Percentiles rank a stretch among this genome's conserved stretches.
Evolutionary conservation across 2,329 filamentous ascomycete genomes (phyloP).

Genomic region (Diaporthe sp.): DNA sequence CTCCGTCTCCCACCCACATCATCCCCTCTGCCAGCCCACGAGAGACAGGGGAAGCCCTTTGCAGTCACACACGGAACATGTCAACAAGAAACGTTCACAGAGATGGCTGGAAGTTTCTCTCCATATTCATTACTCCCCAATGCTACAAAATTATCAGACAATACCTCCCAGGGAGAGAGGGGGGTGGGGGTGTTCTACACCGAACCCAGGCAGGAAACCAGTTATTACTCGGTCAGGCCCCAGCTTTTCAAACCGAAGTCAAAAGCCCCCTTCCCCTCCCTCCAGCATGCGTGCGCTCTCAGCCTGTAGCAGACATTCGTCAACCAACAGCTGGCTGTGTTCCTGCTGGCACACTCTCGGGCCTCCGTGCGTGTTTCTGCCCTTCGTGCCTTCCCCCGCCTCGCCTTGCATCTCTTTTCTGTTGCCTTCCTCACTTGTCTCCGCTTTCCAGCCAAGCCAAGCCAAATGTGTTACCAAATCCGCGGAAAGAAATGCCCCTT

Average conservation of each 20-base stretch:
- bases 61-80: neutral
- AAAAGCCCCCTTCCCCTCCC: neutral
- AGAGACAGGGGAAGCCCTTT: neutral
- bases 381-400: neutral
- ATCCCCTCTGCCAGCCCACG: too few species aligned
- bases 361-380: neutral
- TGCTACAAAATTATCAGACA: slow-evolving; percentile 27
- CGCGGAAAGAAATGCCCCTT: neutral
- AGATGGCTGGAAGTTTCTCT: neutral
- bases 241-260: neutral
- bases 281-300: neutral
- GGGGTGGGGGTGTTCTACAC: neutral
- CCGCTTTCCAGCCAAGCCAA: slow-evolving; percentile 18
- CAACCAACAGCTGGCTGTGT: neutral
- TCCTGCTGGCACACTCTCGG: neutral
- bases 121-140: slow-evolving; percentile 25
- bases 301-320: slow-evolving; percentile 2
- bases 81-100: neutral
- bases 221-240: neutral
- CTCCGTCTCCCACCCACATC: too few species aligned
- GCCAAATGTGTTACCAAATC: slow-evolving; percentile 12
- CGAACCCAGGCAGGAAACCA: slow-evolving; percentile 7
- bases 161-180: neutral
- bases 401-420: neutral
- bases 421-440: neutral